These are phyloP conservation scores for Tricholoma bakamatsutake DNA, from an alignment of 768 basidiomycete genomes.

Conservation along the genomic window DNA sequence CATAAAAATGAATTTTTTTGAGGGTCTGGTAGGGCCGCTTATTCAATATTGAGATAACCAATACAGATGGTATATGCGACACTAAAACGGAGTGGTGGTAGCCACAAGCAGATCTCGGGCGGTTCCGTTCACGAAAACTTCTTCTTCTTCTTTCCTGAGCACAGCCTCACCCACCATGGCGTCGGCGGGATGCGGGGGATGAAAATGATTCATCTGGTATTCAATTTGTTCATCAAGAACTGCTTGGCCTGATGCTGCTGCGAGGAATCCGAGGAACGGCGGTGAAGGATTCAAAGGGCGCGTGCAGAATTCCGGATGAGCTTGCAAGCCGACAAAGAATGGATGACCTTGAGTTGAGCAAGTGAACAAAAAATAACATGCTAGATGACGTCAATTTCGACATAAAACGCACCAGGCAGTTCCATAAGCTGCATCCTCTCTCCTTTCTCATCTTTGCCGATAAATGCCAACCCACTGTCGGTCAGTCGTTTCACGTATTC, in stretches of 20 bases:
- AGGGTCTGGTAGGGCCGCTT: not conserved
- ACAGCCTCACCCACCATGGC: slow-evolving; percentile 68
- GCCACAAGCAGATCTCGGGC: slow-evolving; percentile 13
- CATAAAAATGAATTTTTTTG: too few species aligned
- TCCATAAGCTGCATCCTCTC: slow-evolving; percentile 98
- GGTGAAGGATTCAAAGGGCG: slow-evolving; percentile 97
- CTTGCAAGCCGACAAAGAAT: slow-evolving; percentile 90
- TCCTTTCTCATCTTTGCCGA: slow-evolving; percentile 90
- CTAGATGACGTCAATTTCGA: not conserved
- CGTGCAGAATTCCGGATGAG: slow-evolving; percentile 98
- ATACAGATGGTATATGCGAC: not conserved
- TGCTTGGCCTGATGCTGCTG: slow-evolving; percentile 53
- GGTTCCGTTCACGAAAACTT: slow-evolving; percentile 19
- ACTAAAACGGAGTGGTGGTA: not conserved
- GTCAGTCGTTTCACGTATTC: slow-evolving; percentile 69
- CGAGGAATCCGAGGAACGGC: slow-evolving; percentile 92
- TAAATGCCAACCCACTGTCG: slow-evolving; percentile 55
- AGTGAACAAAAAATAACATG: not conserved
- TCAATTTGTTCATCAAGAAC: slow-evolving; percentile 70
- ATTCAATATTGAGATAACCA: not conserved
- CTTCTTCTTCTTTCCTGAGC: slow-evolving; percentile 32
- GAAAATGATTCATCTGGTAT: slow-evolving; percentile 54
- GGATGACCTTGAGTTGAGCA: slow-evolving; percentile 65
- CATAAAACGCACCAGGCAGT: slow-evolving; percentile 54
- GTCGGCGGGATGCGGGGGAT: slow-evolving; percentile 70